Percentiles rank a stretch among this genome's conserved stretches.
These are phyloP conservation scores for Backusella westeae DNA, from an alignment of 192 early-diverging fungal species.

Conservation along the genomic window DNA sequence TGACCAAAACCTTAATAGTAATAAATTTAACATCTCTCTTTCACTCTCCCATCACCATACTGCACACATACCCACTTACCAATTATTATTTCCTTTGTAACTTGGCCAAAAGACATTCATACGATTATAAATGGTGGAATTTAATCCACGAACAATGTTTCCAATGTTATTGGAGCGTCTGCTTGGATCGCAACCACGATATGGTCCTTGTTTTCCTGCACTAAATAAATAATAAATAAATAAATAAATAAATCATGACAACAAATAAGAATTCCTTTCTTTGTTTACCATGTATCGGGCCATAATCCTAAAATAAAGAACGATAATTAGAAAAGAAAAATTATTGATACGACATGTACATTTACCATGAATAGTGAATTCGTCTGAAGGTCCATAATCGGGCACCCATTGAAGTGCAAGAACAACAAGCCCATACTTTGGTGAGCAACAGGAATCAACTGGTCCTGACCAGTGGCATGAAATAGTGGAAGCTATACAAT, in stretches of 20 bases:
- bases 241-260: background rate
- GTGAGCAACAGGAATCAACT: constrained; percentile 32
- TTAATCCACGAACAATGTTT: constrained; percentile 38
- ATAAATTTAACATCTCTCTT: background rate
- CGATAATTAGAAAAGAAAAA: background rate
- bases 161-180: constrained; percentile 59
- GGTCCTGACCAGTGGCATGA: constrained; percentile 33
- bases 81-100: constrained; percentile 73
- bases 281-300: constrained; percentile 40
- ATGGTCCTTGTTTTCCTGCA: constrained; percentile 36
- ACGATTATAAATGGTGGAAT: constrained; percentile 26
- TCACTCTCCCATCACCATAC: background rate
- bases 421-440: constrained; percentile 34
- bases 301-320: constrained; percentile 19
- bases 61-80: constrained; percentile 9
- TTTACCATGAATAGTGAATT: constrained; percentile 44
- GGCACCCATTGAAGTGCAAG: constrained; percentile 35
- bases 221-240: constrained; percentile 19
- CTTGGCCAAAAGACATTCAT: constrained; percentile 48
- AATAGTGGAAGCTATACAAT: constrained; percentile 11
- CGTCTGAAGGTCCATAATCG: constrained; percentile 29
- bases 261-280: background rate
- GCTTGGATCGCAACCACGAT: constrained; percentile 60
- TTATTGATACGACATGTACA: background rate
- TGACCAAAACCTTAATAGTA: constrained; percentile 37